phyloP scores from a whole-genome alignment of 2,329 filamentous ascomycete species.

The Colletotrichum sp. region DNA sequence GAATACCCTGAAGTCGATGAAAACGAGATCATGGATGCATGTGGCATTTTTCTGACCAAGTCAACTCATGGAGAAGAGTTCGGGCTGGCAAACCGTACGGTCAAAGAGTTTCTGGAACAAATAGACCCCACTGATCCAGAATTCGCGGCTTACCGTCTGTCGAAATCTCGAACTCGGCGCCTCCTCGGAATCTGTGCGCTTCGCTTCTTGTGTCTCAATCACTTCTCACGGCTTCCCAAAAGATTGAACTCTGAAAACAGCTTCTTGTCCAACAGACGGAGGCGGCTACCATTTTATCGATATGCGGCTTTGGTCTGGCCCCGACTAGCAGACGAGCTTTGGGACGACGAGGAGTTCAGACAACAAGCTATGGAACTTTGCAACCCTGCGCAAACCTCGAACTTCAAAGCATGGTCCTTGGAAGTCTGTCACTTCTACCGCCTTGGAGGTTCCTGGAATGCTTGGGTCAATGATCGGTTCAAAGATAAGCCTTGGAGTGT shows the following conservation, averaged over 20 bases:
- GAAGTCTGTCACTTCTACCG: background rate
- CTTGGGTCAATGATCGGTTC: background rate
- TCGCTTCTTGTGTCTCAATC: background rate
- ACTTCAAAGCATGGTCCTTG: background rate
- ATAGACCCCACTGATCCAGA: background rate
- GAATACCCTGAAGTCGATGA: background rate
- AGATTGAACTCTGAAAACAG: background rate
- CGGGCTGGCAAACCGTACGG: background rate
- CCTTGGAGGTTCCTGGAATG: background rate
- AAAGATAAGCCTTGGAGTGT: background rate
- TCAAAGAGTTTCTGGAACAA: background rate
- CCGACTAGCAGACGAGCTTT: background rate
- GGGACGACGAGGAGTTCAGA: background rate
- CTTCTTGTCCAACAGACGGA: background rate
- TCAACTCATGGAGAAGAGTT: background rate
- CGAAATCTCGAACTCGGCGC: background rate
- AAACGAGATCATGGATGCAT: background rate
- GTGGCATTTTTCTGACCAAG: background rate
- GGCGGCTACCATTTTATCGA: background rate
- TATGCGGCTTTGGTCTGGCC: background rate
- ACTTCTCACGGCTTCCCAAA: background rate
- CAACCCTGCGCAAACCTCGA: background rate
- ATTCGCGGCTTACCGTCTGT: background rate
- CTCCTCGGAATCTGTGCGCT: background rate
- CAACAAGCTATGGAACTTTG: background rate